Conservation (phyloP, 257 asterid genomes). For the Linderniella brevidens region DNA sequence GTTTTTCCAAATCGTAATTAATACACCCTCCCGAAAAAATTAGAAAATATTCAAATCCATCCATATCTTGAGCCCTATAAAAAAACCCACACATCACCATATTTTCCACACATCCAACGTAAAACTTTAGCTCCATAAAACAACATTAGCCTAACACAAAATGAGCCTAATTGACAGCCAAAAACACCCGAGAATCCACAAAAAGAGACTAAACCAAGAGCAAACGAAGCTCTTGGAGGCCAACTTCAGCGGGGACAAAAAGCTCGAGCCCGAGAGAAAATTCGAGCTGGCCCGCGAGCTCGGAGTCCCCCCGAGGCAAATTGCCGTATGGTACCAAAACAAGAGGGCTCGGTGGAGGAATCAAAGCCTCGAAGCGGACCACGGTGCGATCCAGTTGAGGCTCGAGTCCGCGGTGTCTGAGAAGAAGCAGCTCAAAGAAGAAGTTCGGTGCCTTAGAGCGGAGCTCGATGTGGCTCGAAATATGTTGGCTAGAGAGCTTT, state of each 20-base stretch:
- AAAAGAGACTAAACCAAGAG: conserved; percentile 52
- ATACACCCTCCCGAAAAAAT: too few relatives aligned
- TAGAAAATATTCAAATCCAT: too few relatives aligned
- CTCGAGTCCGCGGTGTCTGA: conserved; percentile 43
- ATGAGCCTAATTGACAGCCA: conserved; percentile 22
- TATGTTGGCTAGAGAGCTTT: conserved; percentile 9
- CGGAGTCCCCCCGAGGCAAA: conserved; percentile 70
- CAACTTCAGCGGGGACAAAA: conserved; percentile 46
- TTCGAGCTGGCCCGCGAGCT: conserved; percentile 58
- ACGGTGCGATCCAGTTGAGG: conserved; percentile 33
- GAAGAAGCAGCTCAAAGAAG: conserved; percentile 36
- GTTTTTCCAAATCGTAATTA: too few relatives aligned
- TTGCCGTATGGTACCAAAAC: conserved; percentile 91
- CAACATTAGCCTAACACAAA: neutral
- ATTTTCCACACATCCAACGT: too few relatives aligned
- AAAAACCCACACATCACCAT: too few relatives aligned
- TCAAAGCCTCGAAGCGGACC: conserved; percentile 61
- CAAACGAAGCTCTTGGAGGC: conserved; percentile 64
- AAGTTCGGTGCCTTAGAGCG: conserved; percentile 27
- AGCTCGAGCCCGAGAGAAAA: conserved; percentile 72
- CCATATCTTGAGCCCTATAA: too few relatives aligned
- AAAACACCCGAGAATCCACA: conserved; percentile 17
- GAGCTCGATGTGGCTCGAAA: conserved; percentile 38
- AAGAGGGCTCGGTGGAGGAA: conserved; percentile 80
- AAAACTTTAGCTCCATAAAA: too few relatives aligned